phyloP scores from a whole-genome alignment of 768 basidiomycete species.

The Ramaria sp. region DNA sequence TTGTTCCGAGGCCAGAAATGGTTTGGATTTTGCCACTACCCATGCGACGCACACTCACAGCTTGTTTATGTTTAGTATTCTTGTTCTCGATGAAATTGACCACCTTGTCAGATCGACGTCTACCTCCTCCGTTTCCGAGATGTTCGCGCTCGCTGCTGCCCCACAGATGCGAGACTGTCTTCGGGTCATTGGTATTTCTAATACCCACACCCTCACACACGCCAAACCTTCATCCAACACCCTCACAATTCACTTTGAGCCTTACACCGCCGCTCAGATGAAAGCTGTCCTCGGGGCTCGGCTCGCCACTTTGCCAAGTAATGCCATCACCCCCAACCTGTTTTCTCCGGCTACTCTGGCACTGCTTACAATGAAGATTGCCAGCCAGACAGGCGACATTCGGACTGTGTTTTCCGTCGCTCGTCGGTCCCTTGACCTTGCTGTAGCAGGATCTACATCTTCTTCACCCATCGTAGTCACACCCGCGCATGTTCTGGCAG shows the following conservation, averaged over 20 bases:
- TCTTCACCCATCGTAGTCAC: constrained; percentile 28
- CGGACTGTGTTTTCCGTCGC: constrained; percentile 71
- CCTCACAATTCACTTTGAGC: constrained; percentile 67
- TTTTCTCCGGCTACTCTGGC: constrained; percentile 53
- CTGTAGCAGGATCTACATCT: constrained; percentile 27
- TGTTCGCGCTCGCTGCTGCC: constrained; percentile 53
- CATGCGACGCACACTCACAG: not conserved
- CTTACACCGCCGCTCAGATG: constrained; percentile 66
- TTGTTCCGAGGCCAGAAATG: constrained; percentile 4
- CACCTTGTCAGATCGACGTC: constrained; percentile 49
- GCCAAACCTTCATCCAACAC: constrained; percentile 28
- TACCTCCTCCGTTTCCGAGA: constrained; percentile 40
- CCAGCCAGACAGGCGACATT: constrained; percentile 75
- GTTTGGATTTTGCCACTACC: not conserved
- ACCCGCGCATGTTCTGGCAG: constrained; percentile 58
- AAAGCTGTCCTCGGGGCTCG: constrained; percentile 57
- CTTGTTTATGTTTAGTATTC: constrained; percentile 32
- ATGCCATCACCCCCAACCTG: constrained; percentile 33
- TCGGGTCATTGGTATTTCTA: constrained; percentile 77
- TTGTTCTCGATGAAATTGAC: constrained; percentile 83
- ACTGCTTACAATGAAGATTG: constrained; percentile 70
- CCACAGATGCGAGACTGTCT: constrained; percentile 37
- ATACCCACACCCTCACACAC: constrained; percentile 75
- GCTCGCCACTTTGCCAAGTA: constrained; percentile 38
- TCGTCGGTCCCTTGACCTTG: constrained; percentile 67